Evolutionary conservation across 202 grass and related monocot species (phyloP).

Genomic region (Schoenoplectus tabernaemontani): DNA sequence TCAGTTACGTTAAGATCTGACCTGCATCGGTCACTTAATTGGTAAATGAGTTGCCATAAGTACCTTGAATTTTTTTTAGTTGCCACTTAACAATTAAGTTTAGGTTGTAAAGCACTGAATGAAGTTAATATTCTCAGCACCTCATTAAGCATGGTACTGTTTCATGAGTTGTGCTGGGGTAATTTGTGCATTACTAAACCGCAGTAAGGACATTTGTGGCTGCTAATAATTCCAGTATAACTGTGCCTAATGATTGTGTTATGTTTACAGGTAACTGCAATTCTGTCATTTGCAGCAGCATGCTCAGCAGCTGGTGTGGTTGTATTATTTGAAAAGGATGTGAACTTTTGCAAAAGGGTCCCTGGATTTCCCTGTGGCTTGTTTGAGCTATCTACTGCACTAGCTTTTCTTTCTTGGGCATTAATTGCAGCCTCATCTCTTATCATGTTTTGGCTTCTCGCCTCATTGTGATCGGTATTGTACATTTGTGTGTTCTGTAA

Average conservation of each 20-base stretch:
- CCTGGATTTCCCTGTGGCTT: slow-evolving; percentile 49
- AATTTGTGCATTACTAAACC: not conserved
- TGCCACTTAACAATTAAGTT: not conserved
- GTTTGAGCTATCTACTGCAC: slow-evolving; percentile 54
- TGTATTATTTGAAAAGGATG: slow-evolving; percentile 64
- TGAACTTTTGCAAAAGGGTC: slow-evolving; percentile 46
- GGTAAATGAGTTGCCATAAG: not conserved
- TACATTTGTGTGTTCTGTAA: slow-evolving; percentile 26
- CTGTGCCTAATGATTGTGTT: not conserved
- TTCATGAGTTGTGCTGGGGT: not conserved
- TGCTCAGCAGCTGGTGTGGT: slow-evolving; percentile 66
- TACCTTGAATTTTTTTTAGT: not conserved
- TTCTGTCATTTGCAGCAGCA: slow-evolving; percentile 61
- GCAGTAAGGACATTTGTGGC: not conserved
- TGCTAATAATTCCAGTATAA: not conserved
- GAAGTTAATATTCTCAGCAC: not conserved
- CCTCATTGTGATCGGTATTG: slow-evolving; percentile 47
- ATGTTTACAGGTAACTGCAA: slow-evolving; percentile 45
- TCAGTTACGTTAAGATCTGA: not conserved
- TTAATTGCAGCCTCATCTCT: slow-evolving; percentile 52
- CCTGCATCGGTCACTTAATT: not conserved
- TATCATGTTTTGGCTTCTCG: slow-evolving; percentile 70
- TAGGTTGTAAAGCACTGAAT: not conserved
- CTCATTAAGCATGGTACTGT: not conserved
- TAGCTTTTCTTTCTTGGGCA: slow-evolving; percentile 62